Percentiles rank a stretch among this genome's conserved stretches.
Evolutionary conservation across 2,329 filamentous ascomycete genomes (phyloP).

Genomic region (Coniochaeta prunicola): DNA sequence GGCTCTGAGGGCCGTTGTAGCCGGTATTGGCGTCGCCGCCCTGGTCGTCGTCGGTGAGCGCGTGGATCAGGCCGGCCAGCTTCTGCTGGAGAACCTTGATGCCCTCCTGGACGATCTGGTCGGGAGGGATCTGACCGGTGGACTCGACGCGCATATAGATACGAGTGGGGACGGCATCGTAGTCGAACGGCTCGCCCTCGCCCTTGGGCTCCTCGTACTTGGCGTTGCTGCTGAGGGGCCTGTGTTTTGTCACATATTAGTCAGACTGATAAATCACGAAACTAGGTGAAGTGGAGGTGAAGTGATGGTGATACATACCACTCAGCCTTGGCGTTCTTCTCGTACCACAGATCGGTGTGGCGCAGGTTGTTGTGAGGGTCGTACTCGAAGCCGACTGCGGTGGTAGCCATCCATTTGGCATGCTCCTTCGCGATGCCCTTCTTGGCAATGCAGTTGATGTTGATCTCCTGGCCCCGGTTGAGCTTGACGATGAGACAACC

Average conservation of each 20-base stretch:
- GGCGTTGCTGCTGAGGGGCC: constrained; percentile 75
- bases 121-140: constrained; percentile 79
- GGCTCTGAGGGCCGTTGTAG: constrained; percentile 59
- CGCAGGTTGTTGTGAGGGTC: constrained; percentile 94
- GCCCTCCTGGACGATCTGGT: constrained; percentile 80
- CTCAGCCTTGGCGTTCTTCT: constrained; percentile 73
- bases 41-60: constrained; percentile 40
- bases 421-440: constrained; percentile 99
- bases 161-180: constrained; percentile 71
- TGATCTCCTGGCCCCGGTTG: constrained; percentile 80
- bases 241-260: constrained; percentile 24
- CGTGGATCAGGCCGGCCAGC: constrained; percentile 63
- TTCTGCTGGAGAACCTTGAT: constrained; percentile 88
- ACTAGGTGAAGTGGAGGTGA: background rate
- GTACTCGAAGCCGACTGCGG: constrained; percentile 94
- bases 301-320: constrained; percentile 53
- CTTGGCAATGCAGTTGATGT: constrained; percentile 88
- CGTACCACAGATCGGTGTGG: constrained; percentile 93
- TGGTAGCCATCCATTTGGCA: constrained; percentile 92
- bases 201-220: constrained; percentile 72
- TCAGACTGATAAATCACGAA: background rate
- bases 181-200: constrained; percentile 85
- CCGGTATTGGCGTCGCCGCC: constrained; percentile 34
- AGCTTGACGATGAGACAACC: constrained; percentile 88
- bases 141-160: constrained; percentile 96